Percentiles rank a stretch among this genome's conserved stretches.
These are phyloP conservation scores for Cercospora janseana DNA, from an alignment of 2,329 filamentous ascomycete species.

Conservation along the genomic window DNA sequence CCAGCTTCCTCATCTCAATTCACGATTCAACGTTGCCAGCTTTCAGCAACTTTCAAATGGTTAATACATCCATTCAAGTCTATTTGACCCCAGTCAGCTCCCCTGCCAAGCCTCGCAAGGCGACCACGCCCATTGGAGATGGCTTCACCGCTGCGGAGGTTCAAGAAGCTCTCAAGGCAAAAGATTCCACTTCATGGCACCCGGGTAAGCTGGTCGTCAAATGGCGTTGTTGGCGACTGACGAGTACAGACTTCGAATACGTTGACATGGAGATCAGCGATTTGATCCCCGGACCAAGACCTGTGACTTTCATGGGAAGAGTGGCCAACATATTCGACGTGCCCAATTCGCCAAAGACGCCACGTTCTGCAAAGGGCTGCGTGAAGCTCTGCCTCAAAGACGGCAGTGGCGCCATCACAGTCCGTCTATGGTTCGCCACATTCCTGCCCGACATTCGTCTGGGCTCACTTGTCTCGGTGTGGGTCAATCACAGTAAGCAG, in stretches of 20 bases:
- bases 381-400: slow-evolving; percentile 58
- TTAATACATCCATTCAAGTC: slow-evolving; percentile 44
- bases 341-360: slow-evolving; percentile 43
- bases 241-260: slow-evolving; percentile 41
- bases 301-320: slow-evolving; percentile 55
- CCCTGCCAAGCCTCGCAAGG: slow-evolving; percentile 21
- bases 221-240: background rate
- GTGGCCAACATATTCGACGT: slow-evolving; percentile 56
- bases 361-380: slow-evolving; percentile 50
- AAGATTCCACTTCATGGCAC: slow-evolving; percentile 42
- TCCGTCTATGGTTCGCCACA: slow-evolving; percentile 52
- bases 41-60: slow-evolving; percentile 10
- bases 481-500: slow-evolving; percentile 50
- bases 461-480: slow-evolving; percentile 56
- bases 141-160: slow-evolving; percentile 54
- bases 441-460: slow-evolving; percentile 47
- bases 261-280: slow-evolving; percentile 47
- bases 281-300: slow-evolving; percentile 51
- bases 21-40: background rate
- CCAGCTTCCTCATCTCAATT: background rate
- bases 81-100: slow-evolving; percentile 38
- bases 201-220: slow-evolving; percentile 35
- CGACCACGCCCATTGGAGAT: slow-evolving; percentile 41
- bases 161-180: slow-evolving; percentile 31
- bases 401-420: slow-evolving; percentile 54